phyloP scores from a whole-genome alignment of 2,329 filamentous ascomycete species.

The Aspergillus ochraceus region DNA sequence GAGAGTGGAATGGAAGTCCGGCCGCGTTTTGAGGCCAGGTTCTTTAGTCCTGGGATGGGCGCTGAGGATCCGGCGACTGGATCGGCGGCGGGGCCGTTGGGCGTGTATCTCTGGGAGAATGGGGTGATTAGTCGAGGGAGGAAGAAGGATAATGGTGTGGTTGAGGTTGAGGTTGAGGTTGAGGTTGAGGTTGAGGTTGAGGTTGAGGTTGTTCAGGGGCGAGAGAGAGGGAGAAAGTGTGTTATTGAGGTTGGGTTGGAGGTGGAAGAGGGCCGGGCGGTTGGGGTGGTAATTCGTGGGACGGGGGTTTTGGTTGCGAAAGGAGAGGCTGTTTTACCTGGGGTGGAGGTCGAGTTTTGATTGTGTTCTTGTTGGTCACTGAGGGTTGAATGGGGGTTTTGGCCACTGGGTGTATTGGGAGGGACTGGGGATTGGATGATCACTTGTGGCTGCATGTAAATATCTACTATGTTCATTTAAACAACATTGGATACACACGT shows the following conservation, averaged over 20 bases:
- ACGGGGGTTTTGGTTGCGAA: constrained; percentile 11
- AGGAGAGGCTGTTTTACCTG: constrained; percentile 6
- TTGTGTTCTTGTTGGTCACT: not conserved
- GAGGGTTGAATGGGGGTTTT: too few species aligned
- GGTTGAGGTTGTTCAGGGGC: constrained; percentile 17
- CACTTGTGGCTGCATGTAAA: not conserved
- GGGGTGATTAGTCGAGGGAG: not conserved
- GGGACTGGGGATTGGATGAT: too few species aligned
- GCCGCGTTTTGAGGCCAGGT: constrained; percentile 15
- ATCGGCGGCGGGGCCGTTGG: constrained; percentile 20
- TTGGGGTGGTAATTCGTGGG: constrained; percentile 4
- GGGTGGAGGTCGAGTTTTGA: not conserved
- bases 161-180: constrained; percentile 12
- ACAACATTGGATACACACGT: not conserved
- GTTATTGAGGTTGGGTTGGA: constrained; percentile 12
- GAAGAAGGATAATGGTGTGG: not conserved
- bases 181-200: constrained; percentile 13
- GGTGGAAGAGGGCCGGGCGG: not conserved
- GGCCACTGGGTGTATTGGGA: too few species aligned
- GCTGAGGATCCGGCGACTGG: constrained; percentile 23
- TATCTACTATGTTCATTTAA: not conserved
- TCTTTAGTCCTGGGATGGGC: constrained; percentile 23
- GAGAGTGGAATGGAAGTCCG: not conserved
- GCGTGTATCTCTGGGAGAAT: constrained; percentile 14
- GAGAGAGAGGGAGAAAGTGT: constrained; percentile 16